phyloP scores from a whole-genome alignment of 805 yeast genomes.

The Grigorovia jiainica region DNA sequence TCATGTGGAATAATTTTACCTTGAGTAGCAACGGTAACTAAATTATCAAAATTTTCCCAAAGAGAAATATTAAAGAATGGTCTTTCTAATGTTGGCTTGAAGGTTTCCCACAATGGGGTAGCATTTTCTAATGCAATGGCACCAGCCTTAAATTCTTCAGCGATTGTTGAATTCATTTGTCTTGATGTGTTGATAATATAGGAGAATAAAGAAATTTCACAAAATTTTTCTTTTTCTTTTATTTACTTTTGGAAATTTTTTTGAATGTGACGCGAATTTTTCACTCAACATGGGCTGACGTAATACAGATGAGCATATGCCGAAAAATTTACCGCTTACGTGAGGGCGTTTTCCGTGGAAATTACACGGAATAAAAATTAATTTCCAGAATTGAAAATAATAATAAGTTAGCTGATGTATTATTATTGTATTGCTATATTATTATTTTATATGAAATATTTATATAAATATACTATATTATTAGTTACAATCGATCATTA shows the following conservation, averaged over 20 bases:
- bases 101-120: not conserved
- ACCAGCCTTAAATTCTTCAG: not conserved
- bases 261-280: no score
- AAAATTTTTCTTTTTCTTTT: not conserved
- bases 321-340: no score
- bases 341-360: no score
- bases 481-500: no score
- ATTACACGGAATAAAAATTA: no score
- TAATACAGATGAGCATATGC: no score
- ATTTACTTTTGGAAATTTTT: not conserved
- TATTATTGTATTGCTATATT: no score
- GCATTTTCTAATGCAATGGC: not conserved
- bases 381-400: no score
- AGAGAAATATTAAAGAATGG: constrained; percentile 29
- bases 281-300: no score
- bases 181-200: not conserved
- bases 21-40: constrained; percentile 13
- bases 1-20: constrained; percentile 30
- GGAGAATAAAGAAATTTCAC: not conserved
- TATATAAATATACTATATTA: no score
- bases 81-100: constrained; percentile 25
- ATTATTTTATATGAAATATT: no score
- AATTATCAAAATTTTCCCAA: constrained; percentile 23
- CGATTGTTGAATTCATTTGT: not conserved
- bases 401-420: no score